These are phyloP conservation scores for Ophiostoma perfectum DNA, from an alignment of 2,329 filamentous ascomycete genomes.

Conservation along the genomic window DNA sequence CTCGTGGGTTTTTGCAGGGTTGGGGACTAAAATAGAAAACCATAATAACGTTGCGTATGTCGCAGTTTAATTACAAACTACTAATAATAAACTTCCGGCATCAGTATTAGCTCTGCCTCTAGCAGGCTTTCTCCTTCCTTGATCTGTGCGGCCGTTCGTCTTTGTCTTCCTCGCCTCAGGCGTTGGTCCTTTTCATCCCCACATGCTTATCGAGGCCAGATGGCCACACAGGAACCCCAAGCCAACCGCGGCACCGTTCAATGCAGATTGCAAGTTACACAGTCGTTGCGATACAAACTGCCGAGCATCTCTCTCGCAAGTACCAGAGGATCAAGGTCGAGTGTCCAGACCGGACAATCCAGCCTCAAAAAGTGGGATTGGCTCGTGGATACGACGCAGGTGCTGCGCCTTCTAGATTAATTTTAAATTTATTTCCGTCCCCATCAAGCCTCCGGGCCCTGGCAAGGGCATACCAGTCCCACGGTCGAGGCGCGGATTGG, in stretches of 20 bases:
- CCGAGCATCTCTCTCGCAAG: too few relatives aligned
- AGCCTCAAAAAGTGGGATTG: slow-evolving; percentile 7
- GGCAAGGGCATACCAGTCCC: slow-evolving; percentile 2
- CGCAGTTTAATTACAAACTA: background rate
- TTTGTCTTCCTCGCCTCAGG: background rate
- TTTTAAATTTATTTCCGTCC: slow-evolving; percentile 5
- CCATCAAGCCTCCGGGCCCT: background rate
- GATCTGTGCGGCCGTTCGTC: background rate
- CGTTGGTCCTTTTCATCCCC: too few relatives aligned
- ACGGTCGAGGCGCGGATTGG: background rate
- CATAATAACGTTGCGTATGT: background rate
- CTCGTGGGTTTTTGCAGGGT: slow-evolving; percentile 2
- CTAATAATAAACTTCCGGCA: too few relatives aligned
- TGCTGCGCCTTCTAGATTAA: slow-evolving; percentile 15
- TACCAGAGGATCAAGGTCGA: background rate
- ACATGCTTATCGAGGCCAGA: too few relatives aligned
- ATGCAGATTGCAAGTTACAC: too few relatives aligned
- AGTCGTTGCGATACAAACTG: too few relatives aligned
- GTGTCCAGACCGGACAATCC: background rate
- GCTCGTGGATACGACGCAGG: slow-evolving; percentile 2
- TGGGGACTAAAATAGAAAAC: slow-evolving; percentile 11
- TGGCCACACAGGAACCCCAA: too few relatives aligned
- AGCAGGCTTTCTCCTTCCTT: background rate
- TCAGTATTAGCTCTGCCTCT: background rate
- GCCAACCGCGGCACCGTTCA: too few relatives aligned